These are phyloP conservation scores for Ceratocystis papillata DNA, from an alignment of 2,329 filamentous ascomycete genomes.

Conservation along the genomic window DNA sequence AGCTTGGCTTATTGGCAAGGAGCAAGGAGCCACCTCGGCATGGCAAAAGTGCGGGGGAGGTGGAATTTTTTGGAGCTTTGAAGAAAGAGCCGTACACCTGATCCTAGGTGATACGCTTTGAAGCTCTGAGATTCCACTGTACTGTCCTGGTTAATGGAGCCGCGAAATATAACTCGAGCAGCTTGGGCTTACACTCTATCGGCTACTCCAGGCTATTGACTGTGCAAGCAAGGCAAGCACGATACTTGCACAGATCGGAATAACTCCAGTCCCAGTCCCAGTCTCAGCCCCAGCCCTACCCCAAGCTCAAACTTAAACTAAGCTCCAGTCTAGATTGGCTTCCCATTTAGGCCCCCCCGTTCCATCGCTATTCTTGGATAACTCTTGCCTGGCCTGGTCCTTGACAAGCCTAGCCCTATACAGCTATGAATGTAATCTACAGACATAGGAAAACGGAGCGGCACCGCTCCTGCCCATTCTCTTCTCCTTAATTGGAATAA, in stretches of 20 bases:
- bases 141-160: background rate
- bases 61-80: conserved; percentile 5
- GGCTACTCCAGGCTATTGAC: too few relatives aligned
- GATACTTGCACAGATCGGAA: background rate
- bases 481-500: background rate
- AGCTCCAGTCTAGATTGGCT: background rate
- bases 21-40: conserved; percentile 7
- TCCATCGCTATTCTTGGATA: background rate
- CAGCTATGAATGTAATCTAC: background rate
- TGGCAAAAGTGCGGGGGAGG: conserved; percentile 12
- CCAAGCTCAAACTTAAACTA: background rate
- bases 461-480: background rate
- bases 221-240: background rate
- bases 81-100: background rate
- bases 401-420: background rate
- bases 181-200: too few relatives aligned
- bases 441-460: background rate
- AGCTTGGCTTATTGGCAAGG: background rate
- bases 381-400: background rate
- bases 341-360: background rate
- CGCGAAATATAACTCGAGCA: background rate
- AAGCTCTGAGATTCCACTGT: background rate
- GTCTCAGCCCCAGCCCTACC: background rate
- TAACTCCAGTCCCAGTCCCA: background rate
- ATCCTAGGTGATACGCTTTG: background rate